These are phyloP conservation scores for Casuarina glauca DNA, from an alignment of 306 rosid species.

Conservation along the genomic window DNA sequence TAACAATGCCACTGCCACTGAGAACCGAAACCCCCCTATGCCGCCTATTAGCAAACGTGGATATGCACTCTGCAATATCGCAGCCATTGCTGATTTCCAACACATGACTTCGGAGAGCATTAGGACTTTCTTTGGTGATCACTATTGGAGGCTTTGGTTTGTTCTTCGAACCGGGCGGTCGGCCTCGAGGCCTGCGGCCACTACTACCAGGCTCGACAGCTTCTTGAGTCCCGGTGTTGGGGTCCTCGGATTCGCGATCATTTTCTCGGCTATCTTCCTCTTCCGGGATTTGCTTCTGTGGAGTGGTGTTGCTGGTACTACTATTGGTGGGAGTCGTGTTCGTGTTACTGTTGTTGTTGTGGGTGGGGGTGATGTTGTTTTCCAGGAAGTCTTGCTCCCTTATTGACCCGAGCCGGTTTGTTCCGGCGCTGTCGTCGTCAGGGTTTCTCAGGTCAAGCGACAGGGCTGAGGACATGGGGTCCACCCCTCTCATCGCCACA, in stretches of 20 bases:
- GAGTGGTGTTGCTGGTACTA: constrained; percentile 38
- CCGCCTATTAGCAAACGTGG: constrained; percentile 63
- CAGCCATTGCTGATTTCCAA: constrained; percentile 67
- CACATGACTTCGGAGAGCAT: constrained; percentile 74
- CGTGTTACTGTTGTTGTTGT: constrained; percentile 15
- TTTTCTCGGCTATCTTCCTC: constrained; percentile 47
- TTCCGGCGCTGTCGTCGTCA: constrained; percentile 33
- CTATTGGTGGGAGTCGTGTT: constrained; percentile 41
- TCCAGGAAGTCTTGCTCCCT: constrained; percentile 54
- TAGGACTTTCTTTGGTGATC: constrained; percentile 66
- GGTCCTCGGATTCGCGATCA: constrained; percentile 27
- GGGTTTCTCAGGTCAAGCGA: constrained; percentile 51
- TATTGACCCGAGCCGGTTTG: constrained; percentile 18
- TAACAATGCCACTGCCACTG: constrained; percentile 69
- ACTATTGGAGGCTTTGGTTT: constrained; percentile 69
- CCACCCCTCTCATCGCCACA: constrained; percentile 53
- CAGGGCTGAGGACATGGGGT: constrained; percentile 51
- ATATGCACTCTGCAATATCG: constrained; percentile 63
- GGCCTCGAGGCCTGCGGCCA: constrained; percentile 69
- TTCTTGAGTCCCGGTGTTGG: constrained; percentile 38
- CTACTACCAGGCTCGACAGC: constrained; percentile 46
- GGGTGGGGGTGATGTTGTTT: constrained; percentile 10
- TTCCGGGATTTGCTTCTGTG: constrained; percentile 34
- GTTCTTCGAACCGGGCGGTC: constrained; percentile 90
- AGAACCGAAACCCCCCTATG: constrained; percentile 81